Percentiles rank a stretch among this genome's conserved stretches.
Evolutionary conservation across 805 yeast species (phyloP).

Genomic region (Myxozyma neotropica): DNA sequence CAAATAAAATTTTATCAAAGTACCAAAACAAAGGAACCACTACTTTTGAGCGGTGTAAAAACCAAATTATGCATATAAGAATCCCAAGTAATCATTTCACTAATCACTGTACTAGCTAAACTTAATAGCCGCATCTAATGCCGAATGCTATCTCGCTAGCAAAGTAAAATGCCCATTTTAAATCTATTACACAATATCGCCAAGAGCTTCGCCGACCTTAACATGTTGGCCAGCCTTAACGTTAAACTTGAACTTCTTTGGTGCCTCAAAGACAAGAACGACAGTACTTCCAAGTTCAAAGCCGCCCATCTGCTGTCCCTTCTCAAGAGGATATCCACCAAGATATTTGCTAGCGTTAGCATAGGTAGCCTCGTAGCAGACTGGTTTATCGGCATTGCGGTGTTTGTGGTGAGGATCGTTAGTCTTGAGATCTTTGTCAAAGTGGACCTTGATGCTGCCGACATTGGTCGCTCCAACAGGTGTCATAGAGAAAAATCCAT

Average conservation of each 20-base stretch:
- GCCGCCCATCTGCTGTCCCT: slow-evolving; percentile 97
- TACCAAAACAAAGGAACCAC: neutral
- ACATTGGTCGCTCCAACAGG: slow-evolving; percentile 99
- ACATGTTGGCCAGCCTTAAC: slow-evolving; percentile 75
- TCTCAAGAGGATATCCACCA: slow-evolving; percentile 84
- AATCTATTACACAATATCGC: slow-evolving; percentile 19
- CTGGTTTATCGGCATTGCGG: slow-evolving; percentile 52
- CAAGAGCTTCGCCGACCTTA: slow-evolving; percentile 76
- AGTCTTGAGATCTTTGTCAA: slow-evolving; percentile 86
- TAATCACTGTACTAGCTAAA: neutral
- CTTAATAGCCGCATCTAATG: neutral
- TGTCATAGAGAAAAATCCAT: slow-evolving; percentile 97
- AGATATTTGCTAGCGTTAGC: slow-evolving; percentile 70
- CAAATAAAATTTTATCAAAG: neutral
- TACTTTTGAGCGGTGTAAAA: neutral
- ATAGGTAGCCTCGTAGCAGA: slow-evolving; percentile 94
- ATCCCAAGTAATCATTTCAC: neutral
- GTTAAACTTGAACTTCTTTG: slow-evolving; percentile 70
- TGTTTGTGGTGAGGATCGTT: slow-evolving; percentile 53
- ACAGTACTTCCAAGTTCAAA: slow-evolving; percentile 94
- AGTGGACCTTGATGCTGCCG: slow-evolving; percentile 88
- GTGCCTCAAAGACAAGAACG: slow-evolving; percentile 97
- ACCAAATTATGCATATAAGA: neutral
- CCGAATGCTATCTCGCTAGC: too few species aligned
- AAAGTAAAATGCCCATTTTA: too few species aligned